Base-by-base conservation (phyloP, 371 early-diverging fungal genomes). In the Circinella minor region DNA sequence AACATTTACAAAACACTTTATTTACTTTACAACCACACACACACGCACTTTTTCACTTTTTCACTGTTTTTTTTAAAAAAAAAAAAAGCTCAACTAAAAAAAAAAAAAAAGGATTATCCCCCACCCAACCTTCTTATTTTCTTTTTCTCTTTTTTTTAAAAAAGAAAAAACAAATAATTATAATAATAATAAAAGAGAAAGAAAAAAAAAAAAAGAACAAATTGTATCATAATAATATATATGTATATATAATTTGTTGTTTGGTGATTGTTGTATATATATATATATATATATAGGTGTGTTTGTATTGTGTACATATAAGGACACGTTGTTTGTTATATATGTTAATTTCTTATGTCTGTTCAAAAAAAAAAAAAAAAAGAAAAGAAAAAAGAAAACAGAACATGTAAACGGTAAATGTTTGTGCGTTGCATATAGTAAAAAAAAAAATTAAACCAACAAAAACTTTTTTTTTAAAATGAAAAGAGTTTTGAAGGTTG, bases 21-120 rank as follows among this genome's bases (percentile, higher is more conserved):
- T n/a, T n/a, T n/a, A n/a, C n/a, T n/a, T 38, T 39, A 18, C 43
- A 61, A 8, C 39, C 62, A 61, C 61, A 61, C 43, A 61, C 62
- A 15, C 55, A 39, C 3, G 10, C 36, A 27, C 36, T 15, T 27
- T 59, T 36, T 10, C 60, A 20, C n/a, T 57, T 57, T 20, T 57
- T 57, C n/a, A n/a, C n/a, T 34, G 4, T 27, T 27, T 27, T 17
- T 27, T 13, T 36, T 59, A 59, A n/a, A n/a, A n/a, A n/a, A 27
- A 27, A 27, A 27, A 27, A 27, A 27, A 27, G 27, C 60, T 34
- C 34, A 34, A 27, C 15, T 34, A 59, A 20, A 36, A 34, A 18
- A 20, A 59, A 18, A 20, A 36, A 34, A 13, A 36, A 34, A 27
- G 60, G 34, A 18, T 36, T 34, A 11, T 3, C 15, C 15, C 47